Evolutionary conservation across 768 basidiomycete genomes (phyloP).

Genomic region (Megacollybia marginata): DNA sequence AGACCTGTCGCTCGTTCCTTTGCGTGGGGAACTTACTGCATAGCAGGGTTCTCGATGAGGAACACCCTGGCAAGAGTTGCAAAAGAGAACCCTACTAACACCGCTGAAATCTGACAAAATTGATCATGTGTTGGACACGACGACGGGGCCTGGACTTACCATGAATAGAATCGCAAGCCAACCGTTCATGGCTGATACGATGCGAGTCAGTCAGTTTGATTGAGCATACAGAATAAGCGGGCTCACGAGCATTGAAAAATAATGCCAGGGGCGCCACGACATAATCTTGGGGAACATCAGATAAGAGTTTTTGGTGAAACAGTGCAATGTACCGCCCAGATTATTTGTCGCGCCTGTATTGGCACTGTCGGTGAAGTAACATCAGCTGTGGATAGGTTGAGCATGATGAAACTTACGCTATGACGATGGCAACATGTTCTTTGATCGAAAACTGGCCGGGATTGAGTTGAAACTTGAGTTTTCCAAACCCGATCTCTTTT

Average conservation of each 20-base stretch:
- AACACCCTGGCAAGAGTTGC: slow-evolving; percentile 13
- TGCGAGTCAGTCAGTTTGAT: no score
- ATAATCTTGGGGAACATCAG: slow-evolving; percentile 12
- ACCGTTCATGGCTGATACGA: no score
- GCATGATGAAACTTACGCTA: slow-evolving; percentile 12
- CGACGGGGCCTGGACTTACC: no score
- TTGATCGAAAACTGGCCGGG: slow-evolving; percentile 16
- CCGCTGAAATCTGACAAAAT: no score
- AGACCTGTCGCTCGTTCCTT: no score
- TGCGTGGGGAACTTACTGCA: slow-evolving; percentile 5
- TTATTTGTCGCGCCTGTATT: slow-evolving; percentile 9
- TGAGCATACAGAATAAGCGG: no score
- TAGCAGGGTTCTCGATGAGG: slow-evolving; percentile 15
- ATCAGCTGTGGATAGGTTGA: not conserved
- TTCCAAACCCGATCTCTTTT: slow-evolving; percentile 12
- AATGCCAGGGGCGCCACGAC: slow-evolving; percentile 16
- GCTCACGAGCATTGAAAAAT: slow-evolving; percentile 9
- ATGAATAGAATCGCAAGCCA: no score
- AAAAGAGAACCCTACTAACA: slow-evolving; percentile 2
- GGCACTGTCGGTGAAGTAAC: slow-evolving; percentile 7
- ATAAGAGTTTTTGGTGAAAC: slow-evolving; percentile 6
- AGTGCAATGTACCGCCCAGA: not conserved
- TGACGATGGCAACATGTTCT: slow-evolving; percentile 18
- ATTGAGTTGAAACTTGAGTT: slow-evolving; percentile 12
- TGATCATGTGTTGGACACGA: no score